Percentiles rank a stretch among this genome's conserved stretches.
Conservation (phyloP, 1,139 yeast genomes). For the Insectozyma bohioensis region DNA sequence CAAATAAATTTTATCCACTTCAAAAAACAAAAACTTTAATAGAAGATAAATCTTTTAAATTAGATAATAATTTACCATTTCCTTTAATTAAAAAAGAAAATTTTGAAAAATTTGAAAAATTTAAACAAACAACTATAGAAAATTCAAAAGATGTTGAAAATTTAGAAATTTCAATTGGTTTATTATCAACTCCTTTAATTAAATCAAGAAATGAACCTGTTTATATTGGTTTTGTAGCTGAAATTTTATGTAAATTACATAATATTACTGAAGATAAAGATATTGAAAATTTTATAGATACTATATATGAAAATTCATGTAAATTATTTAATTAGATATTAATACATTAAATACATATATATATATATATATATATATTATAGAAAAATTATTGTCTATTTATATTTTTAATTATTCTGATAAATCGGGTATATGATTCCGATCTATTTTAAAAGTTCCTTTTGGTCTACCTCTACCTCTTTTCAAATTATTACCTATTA, state of each 20-base stretch:
- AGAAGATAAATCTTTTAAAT: constrained; percentile 10
- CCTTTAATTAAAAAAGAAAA: constrained; percentile 68
- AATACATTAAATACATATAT: no score
- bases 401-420: not conserved
- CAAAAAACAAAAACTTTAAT: constrained; percentile 12
- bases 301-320: constrained; percentile 65
- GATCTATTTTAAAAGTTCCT: constrained; percentile 14
- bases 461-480: constrained; percentile 17
- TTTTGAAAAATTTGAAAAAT: constrained; percentile 34
- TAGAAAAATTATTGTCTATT: not conserved
- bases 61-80: constrained; percentile 56
- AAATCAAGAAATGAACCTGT: constrained; percentile 94
- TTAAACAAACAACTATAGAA: constrained; percentile 17
- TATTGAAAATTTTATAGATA: constrained; percentile 54
- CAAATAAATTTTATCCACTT: constrained; percentile 56
- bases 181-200: constrained; percentile 54
- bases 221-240: constrained; percentile 76
- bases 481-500: constrained; percentile 8
- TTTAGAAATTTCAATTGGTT: constrained; percentile 24
- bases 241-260: constrained; percentile 62
- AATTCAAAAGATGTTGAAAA: constrained; percentile 11
- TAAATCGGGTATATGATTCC: no score
- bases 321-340: constrained; percentile 47
- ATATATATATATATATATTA: not conserved
- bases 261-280: constrained; percentile 39